Base-by-base conservation (phyloP, 2,329 filamentous ascomycete genomes). In the Ceratocystiopsis sp. region DNA sequence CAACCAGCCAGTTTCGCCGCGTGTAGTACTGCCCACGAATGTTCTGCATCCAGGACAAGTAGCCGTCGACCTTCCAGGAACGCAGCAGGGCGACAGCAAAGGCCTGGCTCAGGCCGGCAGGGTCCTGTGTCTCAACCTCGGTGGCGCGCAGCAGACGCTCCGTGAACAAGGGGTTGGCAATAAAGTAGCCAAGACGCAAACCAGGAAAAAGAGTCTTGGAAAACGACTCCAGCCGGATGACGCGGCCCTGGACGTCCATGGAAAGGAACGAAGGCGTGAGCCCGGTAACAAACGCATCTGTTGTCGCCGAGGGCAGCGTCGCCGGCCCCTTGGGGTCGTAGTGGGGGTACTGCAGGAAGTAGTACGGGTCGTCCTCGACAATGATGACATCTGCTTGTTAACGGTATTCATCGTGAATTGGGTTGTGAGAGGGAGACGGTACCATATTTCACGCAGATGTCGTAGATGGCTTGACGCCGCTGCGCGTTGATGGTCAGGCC, bases 1-100 rank as follows among this genome's bases (percentile, higher is more conserved):
- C 61, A 13, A 83, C 62, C 43, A 85, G 71, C 42, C 69, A 68
- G 54, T 84, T 69, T 40, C 81, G 64, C 35, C 81, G 69, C 40
- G 62, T 61, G 2, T 79, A 81, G 57, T 85, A 86, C 54, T 80
- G 68, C 55, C 75, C 61, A 42, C 80, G 72, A 44, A 86, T 65
- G 56, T 75, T 66, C 46, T 83, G 73, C 42, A 86, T 63, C 81
- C 81, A 86, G 56, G 78, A 71, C 8, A 86, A 58, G 55, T 82
- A 86, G n/a, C 80, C 80, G 2, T 65, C 61, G 51, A 84, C 78
- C 13, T 78, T 80, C 81, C 81, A 86, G 48, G 73, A 68, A 52
- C 82, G 76, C 7, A 57, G 45, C 14, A 56, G 45, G 4, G 44
- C 38, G 2, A 57, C 44, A 0, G 47, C 45, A 18, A 56, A 49